Evolutionary conservation across 805 yeast genomes (phyloP).

Genomic region (Candida corydali): DNA sequence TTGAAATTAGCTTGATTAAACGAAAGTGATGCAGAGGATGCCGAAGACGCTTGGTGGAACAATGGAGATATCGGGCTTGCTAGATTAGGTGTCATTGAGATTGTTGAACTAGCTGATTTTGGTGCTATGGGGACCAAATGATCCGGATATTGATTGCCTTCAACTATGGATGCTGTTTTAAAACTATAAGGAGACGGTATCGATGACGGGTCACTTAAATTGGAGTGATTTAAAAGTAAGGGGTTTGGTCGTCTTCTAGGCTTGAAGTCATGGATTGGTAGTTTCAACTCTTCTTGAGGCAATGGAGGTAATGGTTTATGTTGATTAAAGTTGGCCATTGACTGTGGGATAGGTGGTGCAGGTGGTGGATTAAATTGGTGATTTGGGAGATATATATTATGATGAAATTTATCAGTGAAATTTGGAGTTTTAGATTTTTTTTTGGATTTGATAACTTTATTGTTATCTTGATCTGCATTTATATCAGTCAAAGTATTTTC

Average conservation of each 20-base stretch:
- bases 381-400: constrained; percentile 4
- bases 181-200: not conserved
- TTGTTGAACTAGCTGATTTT: constrained; percentile 12
- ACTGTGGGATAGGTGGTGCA: constrained; percentile 4
- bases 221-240: constrained; percentile 30
- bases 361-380: constrained; percentile 5
- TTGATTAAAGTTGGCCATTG: not conserved
- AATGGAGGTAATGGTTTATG: constrained; percentile 8
- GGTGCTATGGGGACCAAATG: constrained; percentile 16
- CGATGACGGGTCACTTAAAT: not conserved
- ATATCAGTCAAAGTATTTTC: constrained; percentile 8
- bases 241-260: constrained; percentile 40
- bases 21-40: too few relatives aligned
- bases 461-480: not conserved
- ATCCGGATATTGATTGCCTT: constrained; percentile 14
- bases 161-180: not conserved
- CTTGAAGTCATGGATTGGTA: constrained; percentile 25
- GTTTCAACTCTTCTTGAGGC: constrained; percentile 11
- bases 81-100: constrained; percentile 25
- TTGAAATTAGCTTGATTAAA: constrained; percentile 20
- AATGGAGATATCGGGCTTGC: constrained; percentile 38
- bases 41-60: constrained; percentile 38
- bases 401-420: constrained; percentile 7
- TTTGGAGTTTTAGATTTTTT: constrained; percentile 2
- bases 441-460: constrained; percentile 1